Percentiles rank a stretch among this genome's conserved stretches.
These are phyloP conservation scores for Penicillium pulvis DNA, from an alignment of 495 filamentous ascomycete genomes.

Conservation along the genomic window DNA sequence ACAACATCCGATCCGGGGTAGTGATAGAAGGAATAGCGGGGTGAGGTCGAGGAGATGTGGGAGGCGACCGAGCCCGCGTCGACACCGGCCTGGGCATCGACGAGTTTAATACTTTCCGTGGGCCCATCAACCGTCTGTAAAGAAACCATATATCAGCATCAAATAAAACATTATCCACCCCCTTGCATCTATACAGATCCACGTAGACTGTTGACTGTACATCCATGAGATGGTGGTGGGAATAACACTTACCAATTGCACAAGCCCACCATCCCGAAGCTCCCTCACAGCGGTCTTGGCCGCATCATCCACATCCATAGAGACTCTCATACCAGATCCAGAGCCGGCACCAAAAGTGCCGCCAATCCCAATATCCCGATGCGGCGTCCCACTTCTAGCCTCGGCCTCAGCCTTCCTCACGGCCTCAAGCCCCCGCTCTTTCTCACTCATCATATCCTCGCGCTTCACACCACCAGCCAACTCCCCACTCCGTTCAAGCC, in stretches of 20 bases:
- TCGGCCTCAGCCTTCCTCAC: conserved; percentile 81
- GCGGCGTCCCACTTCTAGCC: conserved; percentile 68
- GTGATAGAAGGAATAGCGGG: conserved; percentile 89
- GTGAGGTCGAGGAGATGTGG: conserved; percentile 77
- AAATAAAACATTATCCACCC: conserved; percentile 9
- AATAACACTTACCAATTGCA: conserved; percentile 73
- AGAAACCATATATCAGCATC: conserved; percentile 29
- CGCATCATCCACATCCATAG: conserved; percentile 68
- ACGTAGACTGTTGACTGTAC: not conserved
- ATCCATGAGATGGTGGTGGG: not conserved
- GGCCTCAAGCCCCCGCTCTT: conserved; percentile 76
- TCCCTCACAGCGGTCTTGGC: conserved; percentile 65
- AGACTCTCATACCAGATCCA: conserved; percentile 57
- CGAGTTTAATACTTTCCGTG: conserved; percentile 78
- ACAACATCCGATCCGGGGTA: conserved; percentile 66
- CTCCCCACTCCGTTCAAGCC: conserved; percentile 74
- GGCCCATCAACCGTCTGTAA: conserved; percentile 60
- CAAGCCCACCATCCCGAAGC: conserved; percentile 61
- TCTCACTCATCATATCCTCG: conserved; percentile 80
- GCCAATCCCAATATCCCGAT: conserved; percentile 53
- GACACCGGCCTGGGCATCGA: conserved; percentile 52
- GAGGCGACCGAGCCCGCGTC: conserved; percentile 54
- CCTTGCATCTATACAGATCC: conserved; percentile 4
- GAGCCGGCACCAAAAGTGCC: conserved; percentile 59
- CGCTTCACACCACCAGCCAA: conserved; percentile 31